Percentiles rank a stretch among this genome's conserved stretches.
These are phyloP conservation scores for Echinochloa phyllopogon DNA, from an alignment of 176 grass and related monocot genomes.

Conservation along the genomic window DNA sequence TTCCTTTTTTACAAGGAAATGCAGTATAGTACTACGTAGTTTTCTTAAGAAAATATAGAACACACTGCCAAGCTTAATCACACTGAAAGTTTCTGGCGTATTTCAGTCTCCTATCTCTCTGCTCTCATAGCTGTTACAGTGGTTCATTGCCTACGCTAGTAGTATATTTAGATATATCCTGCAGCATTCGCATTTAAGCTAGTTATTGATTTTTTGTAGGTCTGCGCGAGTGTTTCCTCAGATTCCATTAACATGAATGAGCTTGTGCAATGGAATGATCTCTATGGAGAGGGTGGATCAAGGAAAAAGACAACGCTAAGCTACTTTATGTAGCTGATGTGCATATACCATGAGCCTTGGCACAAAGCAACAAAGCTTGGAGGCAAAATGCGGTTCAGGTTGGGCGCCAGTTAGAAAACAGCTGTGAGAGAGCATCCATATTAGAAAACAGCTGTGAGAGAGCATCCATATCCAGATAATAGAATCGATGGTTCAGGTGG, in stretches of 20 bases:
- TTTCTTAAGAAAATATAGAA: neutral
- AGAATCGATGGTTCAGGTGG: constrained; percentile 4
- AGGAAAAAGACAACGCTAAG: constrained; percentile 93
- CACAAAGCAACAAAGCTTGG: constrained; percentile 22
- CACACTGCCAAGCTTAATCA: neutral
- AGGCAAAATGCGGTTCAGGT: constrained; percentile 14
- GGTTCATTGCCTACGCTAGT: neutral
- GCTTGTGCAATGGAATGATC: constrained; percentile 89
- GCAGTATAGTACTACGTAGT: neutral
- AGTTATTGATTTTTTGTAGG: constrained; percentile 52
- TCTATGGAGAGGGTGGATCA: constrained; percentile 90
- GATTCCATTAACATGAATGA: constrained; percentile 96
- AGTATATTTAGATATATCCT: neutral
- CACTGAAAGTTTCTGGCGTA: neutral
- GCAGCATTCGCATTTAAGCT: neutral
- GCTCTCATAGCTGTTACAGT: neutral
- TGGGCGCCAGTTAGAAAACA: neutral
- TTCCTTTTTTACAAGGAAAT: neutral
- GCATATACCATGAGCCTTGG: constrained; percentile 25
- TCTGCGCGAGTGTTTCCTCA: constrained; percentile 91
- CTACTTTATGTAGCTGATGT: constrained; percentile 89
- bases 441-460: neutral
- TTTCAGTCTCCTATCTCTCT: neutral
- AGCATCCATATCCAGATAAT: neutral
- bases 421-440: constrained; percentile 16